Percentiles rank a stretch among this genome's conserved stretches.
Conservation (phyloP, 495 filamentous ascomycete species). For the Penicillium parvum region DNA sequence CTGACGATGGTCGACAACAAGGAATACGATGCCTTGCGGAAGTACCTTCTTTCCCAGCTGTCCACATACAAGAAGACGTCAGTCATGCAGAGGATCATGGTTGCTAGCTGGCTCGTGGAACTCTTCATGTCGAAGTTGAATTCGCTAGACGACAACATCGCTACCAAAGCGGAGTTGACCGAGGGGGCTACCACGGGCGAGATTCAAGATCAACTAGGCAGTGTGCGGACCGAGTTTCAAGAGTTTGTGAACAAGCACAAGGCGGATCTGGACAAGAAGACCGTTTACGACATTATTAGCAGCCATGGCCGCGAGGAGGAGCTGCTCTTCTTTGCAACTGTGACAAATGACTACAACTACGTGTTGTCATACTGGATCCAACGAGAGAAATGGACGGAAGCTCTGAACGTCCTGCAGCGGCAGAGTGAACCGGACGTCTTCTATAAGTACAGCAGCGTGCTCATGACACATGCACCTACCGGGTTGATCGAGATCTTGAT, state of each 20-base stretch:
- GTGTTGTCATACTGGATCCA: conserved; percentile 97
- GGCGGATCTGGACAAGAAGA: conserved; percentile 80
- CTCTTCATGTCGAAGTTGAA: conserved; percentile 97
- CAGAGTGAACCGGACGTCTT: conserved; percentile 91
- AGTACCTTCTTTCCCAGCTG: conserved; percentile 84
- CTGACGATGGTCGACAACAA: conserved; percentile 83
- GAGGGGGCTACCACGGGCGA: conserved; percentile 65
- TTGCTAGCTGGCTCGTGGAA: conserved; percentile 91
- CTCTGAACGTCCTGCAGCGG: conserved; percentile 79
- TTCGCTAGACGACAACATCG: conserved; percentile 86
- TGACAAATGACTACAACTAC: conserved; percentile 86
- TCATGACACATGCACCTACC: conserved; percentile 81
- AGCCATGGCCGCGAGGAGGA: conserved; percentile 93
- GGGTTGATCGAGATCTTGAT: conserved; percentile 91
- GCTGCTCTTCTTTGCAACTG: conserved; percentile 82
- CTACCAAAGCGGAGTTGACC: conserved; percentile 79
- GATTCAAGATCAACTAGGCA: conserved; percentile 65
- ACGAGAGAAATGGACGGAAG: conserved; percentile 88
- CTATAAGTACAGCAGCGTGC: conserved; percentile 91
- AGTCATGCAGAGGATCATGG: conserved; percentile 91
- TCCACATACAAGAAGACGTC: conserved; percentile 74
- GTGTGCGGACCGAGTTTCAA: conserved; percentile 72
- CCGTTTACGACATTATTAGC: conserved; percentile 91
- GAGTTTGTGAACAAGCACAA: conserved; percentile 83
- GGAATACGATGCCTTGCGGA: conserved; percentile 86